phyloP scores from a whole-genome alignment of 192 early-diverging fungal species.

The Spinellus fusiger region DNA sequence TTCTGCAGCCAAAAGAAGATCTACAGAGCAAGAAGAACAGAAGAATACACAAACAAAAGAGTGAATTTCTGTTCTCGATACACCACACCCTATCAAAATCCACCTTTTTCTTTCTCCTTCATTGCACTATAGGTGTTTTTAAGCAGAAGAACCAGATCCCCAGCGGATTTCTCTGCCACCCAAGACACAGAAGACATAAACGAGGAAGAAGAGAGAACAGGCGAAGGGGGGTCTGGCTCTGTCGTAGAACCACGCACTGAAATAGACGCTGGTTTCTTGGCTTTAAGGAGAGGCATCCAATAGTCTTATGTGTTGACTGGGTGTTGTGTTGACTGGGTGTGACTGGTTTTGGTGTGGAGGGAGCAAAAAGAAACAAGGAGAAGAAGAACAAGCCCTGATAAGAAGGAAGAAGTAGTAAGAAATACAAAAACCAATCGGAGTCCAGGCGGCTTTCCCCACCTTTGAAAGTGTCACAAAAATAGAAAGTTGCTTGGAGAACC shows the following conservation, averaged over 20 bases:
- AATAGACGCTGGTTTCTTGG: too few species aligned
- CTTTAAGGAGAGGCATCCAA: too few species aligned
- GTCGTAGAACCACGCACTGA: too few species aligned
- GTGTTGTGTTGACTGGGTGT: too few species aligned
- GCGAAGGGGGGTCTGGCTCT: slow-evolving; percentile 11
- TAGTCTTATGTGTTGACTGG: too few species aligned
- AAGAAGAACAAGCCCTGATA: neutral
- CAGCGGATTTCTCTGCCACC: slow-evolving; percentile 21
- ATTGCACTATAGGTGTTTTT: slow-evolving; percentile 26
- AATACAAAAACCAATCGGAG: neutral
- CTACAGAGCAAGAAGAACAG: slow-evolving; percentile 6
- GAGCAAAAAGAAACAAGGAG: neutral
- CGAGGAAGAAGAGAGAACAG: slow-evolving; percentile 14
- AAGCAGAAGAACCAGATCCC: slow-evolving; percentile 18
- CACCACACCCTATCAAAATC: neutral
- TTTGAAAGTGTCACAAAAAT: neutral
- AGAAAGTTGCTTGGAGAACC: neutral
- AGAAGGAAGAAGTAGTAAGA: neutral
- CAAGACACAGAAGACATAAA: slow-evolving; percentile 24
- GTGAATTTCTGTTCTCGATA: neutral
- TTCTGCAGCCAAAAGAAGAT: slow-evolving; percentile 35
- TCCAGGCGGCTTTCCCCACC: neutral
- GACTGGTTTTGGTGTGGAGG: neutral
- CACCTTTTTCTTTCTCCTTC: slow-evolving; percentile 31
- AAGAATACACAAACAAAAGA: neutral